These are phyloP conservation scores for Striga asiatica DNA, from an alignment of 257 asterid genomes.

Conservation along the genomic window DNA sequence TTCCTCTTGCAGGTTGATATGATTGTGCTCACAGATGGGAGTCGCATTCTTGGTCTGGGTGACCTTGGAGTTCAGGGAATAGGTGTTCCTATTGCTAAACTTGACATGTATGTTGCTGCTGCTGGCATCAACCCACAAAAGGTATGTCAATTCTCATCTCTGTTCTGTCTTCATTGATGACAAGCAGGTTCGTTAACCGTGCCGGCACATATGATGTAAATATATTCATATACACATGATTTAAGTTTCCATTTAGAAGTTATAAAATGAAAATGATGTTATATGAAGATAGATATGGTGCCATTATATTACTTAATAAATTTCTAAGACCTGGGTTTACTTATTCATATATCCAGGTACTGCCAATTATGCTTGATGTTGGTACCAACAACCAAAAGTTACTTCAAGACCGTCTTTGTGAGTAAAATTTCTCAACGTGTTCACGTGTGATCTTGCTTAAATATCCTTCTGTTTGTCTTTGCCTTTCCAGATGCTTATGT, in stretches of 20 bases:
- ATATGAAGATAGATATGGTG: slow-evolving; percentile 6
- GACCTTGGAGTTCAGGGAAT: slow-evolving; percentile 99
- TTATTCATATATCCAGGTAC: slow-evolving; percentile 43
- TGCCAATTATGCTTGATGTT: slow-evolving; percentile 98
- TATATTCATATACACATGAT: not conserved
- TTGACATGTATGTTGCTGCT: slow-evolving; percentile 98
- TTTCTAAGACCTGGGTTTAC: slow-evolving; percentile 5
- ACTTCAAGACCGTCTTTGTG: slow-evolving; percentile 87
- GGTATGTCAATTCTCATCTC: slow-evolving; percentile 35
- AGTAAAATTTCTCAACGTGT: slow-evolving; percentile 30
- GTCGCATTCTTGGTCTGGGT: slow-evolving; percentile 99
- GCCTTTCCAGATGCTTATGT: no score
- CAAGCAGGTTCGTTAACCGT: not conserved
- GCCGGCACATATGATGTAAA: slow-evolving; percentile 1
- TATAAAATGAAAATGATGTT: not conserved
- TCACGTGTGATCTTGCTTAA: not conserved
- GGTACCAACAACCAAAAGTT: slow-evolving; percentile 95
- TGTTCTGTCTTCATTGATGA: slow-evolving; percentile 11
- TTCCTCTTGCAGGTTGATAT: slow-evolving; percentile 72
- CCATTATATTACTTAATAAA: not conserved
- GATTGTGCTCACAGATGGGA: slow-evolving; percentile 98
- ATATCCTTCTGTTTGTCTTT: no score
- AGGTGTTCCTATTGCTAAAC: slow-evolving; percentile 94
- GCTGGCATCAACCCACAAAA: slow-evolving; percentile 99
- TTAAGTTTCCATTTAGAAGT: not conserved